These are phyloP conservation scores for Notholithocarpus densiflorus DNA, from an alignment of 306 rosid species.

Conservation along the genomic window DNA sequence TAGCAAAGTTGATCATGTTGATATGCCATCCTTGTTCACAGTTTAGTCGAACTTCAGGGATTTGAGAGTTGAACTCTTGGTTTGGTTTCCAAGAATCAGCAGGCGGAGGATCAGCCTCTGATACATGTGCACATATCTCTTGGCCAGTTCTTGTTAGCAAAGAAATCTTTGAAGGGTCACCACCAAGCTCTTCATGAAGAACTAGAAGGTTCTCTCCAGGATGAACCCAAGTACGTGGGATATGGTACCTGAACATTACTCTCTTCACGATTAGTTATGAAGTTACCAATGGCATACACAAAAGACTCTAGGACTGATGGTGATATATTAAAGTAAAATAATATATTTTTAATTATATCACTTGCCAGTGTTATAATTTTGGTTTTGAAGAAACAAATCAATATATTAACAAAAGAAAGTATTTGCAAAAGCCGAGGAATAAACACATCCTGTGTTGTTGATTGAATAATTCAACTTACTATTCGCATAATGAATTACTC, in stretches of 20 bases:
- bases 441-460: too few species aligned
- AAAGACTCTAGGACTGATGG: too few species aligned
- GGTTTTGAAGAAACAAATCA: too few species aligned
- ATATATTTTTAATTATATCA: too few species aligned
- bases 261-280: not conserved
- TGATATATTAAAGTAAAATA: too few species aligned
- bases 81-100: not conserved
- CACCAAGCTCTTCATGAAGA: slow-evolving; percentile 31
- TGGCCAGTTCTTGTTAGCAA: slow-evolving; percentile 9
- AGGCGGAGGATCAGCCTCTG: not conserved
- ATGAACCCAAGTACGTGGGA: slow-evolving; percentile 25
- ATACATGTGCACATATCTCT: not conserved
- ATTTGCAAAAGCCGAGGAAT: too few species aligned
- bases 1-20: not conserved
- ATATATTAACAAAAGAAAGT: too few species aligned
- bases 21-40: not conserved
- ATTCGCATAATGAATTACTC: too few species aligned
- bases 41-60: not conserved
- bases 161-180: slow-evolving; percentile 28
- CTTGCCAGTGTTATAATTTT: too few species aligned
- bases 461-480: too few species aligned
- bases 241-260: slow-evolving; percentile 28
- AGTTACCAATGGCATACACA: not conserved
- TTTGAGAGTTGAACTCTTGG: not conserved
- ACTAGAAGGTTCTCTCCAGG: slow-evolving; percentile 24